phyloP scores from a whole-genome alignment of 768 basidiomycete species.

The Crucibulum laeve region DNA sequence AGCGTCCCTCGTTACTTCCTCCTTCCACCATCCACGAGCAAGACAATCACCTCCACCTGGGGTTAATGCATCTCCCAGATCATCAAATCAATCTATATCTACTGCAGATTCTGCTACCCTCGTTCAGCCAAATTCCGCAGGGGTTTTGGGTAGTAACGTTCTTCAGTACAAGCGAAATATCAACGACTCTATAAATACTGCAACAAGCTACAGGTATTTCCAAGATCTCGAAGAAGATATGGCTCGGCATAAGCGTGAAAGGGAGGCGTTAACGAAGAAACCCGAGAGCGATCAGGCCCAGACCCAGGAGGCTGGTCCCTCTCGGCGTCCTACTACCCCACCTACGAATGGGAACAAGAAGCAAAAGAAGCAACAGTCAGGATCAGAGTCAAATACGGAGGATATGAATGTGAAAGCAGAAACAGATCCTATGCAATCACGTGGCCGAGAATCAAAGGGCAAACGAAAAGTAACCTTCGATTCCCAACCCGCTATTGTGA shows the following conservation, averaged over 20 bases:
- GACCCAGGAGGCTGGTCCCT: constrained; percentile 18
- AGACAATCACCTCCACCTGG: constrained; percentile 13
- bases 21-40: constrained; percentile 47
- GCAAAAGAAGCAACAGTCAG: constrained; percentile 12
- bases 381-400: constrained; percentile 12
- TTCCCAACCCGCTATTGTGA: constrained; percentile 50
- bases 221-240: constrained; percentile 39
- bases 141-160: constrained; percentile 28
- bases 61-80: constrained; percentile 16
- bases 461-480: constrained; percentile 76
- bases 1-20: constrained; percentile 59
- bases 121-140: constrained; percentile 18
- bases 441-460: constrained; percentile 35
- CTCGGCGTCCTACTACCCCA: constrained; percentile 8
- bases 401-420: constrained; percentile 14
- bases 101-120: constrained; percentile 31
- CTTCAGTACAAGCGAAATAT: constrained; percentile 35
- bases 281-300: constrained; percentile 10
- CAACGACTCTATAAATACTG: constrained; percentile 37
- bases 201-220: constrained; percentile 42
- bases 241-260: constrained; percentile 23
- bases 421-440: constrained; percentile 16
- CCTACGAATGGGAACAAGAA: constrained; percentile 15
- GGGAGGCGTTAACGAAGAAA: constrained; percentile 15
- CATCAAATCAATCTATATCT: constrained; percentile 18